These are phyloP conservation scores for Draba incana DNA, from an alignment of 345 rosid genomes.

Conservation along the genomic window DNA sequence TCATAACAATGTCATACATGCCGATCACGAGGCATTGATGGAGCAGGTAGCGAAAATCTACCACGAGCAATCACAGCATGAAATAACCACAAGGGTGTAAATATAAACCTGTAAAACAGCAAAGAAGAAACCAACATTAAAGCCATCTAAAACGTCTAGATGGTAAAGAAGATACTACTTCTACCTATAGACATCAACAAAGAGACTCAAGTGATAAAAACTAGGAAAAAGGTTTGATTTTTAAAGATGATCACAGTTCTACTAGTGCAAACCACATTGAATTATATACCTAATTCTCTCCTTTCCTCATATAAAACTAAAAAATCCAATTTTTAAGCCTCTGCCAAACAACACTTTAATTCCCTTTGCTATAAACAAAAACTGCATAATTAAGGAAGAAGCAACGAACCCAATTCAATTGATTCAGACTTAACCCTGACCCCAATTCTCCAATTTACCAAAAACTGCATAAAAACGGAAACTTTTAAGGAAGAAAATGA, in stretches of 20 bases:
- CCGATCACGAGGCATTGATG: constrained; percentile 81
- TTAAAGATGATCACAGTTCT: background rate
- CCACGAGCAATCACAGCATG: constrained; percentile 84
- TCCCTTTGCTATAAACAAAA: background rate
- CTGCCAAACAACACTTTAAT: background rate
- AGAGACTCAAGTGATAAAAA: constrained; percentile 13
- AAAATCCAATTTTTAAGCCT: constrained; percentile 9
- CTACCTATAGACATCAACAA: constrained; percentile 11
- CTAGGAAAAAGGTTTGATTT: background rate
- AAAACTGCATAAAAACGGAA: background rate
- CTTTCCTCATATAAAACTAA: constrained; percentile 3
- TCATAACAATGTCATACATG: constrained; percentile 49
- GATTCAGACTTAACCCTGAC: background rate
- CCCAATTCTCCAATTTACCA: constrained; percentile 11
- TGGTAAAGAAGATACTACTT: constrained; percentile 3
- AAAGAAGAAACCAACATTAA: background rate
- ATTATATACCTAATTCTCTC: background rate
- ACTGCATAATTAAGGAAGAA: background rate
- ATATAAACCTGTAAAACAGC: constrained; percentile 60
- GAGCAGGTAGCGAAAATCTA: constrained; percentile 93
- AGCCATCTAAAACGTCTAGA: no score
- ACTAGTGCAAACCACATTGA: background rate
- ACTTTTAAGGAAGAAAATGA: background rate
- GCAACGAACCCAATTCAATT: background rate
- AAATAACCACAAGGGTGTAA: constrained; percentile 81